phyloP scores from a whole-genome alignment of 495 filamentous ascomycete genomes.

The Neurospora sp. region DNA sequence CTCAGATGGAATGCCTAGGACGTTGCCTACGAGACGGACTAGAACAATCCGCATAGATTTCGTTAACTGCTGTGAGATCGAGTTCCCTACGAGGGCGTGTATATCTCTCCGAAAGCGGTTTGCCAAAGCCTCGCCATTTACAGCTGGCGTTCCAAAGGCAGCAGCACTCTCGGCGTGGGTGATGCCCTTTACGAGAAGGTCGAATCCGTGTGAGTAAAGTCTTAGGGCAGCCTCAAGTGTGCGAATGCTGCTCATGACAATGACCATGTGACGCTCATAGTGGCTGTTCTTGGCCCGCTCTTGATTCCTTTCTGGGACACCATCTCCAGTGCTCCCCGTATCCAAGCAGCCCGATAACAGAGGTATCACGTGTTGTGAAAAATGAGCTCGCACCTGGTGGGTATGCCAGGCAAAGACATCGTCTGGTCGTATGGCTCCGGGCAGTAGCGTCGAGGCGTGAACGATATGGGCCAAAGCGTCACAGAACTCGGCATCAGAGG shows the following conservation, averaged over 20 bases:
- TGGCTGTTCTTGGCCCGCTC: conserved; percentile 2
- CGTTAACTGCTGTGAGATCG: conserved; percentile 45
- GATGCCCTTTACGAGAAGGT: conserved; percentile 31
- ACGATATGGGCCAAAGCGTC: conserved; percentile 34
- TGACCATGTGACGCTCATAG: conserved; percentile 27
- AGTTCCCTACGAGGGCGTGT: conserved; percentile 56
- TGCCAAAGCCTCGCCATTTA: conserved; percentile 26
- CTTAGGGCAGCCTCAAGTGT: conserved; percentile 40
- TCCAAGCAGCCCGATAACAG: conserved; percentile 28
- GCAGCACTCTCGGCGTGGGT: conserved; percentile 2
- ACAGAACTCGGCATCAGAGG: conserved; percentile 26
- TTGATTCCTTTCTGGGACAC: background rate
- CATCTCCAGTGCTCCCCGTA: conserved; percentile 5
- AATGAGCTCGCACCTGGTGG: conserved; percentile 40
- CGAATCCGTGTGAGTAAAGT: conserved; percentile 39
- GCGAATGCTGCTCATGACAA: conserved; percentile 35
- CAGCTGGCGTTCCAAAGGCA: conserved; percentile 6
- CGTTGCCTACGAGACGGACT: conserved; percentile 37
- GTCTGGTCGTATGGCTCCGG: conserved; percentile 35
- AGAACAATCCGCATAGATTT: conserved; percentile 44
- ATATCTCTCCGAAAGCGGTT: conserved; percentile 48
- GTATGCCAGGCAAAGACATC: conserved; percentile 43
- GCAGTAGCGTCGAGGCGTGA: conserved; percentile 26
- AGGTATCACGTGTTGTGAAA: conserved; percentile 40
- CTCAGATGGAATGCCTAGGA: conserved; percentile 43